A percentile compares a stretch with the other conserved stretches of the same genome.
phyloP scores from a whole-genome alignment of 495 filamentous ascomycete species.

The Rostrohypoxylon terebratum region DNA sequence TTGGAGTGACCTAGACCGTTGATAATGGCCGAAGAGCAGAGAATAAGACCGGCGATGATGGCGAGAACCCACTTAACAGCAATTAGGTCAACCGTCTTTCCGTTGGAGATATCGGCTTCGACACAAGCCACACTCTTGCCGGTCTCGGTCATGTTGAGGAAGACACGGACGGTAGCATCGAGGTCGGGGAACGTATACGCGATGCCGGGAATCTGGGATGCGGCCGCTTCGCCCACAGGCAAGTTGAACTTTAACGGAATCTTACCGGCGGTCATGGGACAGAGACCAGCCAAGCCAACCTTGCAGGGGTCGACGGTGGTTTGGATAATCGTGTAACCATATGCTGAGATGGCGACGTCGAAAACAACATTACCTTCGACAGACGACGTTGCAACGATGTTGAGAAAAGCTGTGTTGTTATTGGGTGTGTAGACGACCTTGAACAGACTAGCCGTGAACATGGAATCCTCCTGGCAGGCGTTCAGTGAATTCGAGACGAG shows the following conservation, averaged over 20 bases:
- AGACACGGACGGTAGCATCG: conserved; percentile 85
- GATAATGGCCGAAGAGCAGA: conserved; percentile 84
- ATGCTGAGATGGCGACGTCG: conserved; percentile 80
- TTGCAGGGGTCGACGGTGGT: conserved; percentile 81
- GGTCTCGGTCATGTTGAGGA: conserved; percentile 74
- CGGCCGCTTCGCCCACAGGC: conserved; percentile 65
- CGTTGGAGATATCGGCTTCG: conserved; percentile 89
- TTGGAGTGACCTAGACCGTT: conserved; percentile 92
- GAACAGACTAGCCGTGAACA: conserved; percentile 86
- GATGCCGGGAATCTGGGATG: conserved; percentile 79
- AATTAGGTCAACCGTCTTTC: conserved; percentile 90
- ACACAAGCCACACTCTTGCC: conserved; percentile 82
- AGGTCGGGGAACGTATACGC: conserved; percentile 92
- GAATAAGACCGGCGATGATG: conserved; percentile 83
- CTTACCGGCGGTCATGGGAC: conserved; percentile 90
- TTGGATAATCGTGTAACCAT: conserved; percentile 77
- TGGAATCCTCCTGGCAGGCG: conserved; percentile 80
- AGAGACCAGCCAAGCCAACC: conserved; percentile 77
- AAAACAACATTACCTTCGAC: conserved; percentile 88
- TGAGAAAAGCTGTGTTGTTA: conserved; percentile 76
- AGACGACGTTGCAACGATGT: conserved; percentile 84
- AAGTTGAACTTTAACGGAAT: conserved; percentile 81
- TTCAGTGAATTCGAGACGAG: conserved; percentile 82
- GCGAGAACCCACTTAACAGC: conserved; percentile 91
- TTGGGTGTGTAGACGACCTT: conserved; percentile 82